Conservation (phyloP, 306 rosid genomes). For the Pyrus pyrifolia region DNA sequence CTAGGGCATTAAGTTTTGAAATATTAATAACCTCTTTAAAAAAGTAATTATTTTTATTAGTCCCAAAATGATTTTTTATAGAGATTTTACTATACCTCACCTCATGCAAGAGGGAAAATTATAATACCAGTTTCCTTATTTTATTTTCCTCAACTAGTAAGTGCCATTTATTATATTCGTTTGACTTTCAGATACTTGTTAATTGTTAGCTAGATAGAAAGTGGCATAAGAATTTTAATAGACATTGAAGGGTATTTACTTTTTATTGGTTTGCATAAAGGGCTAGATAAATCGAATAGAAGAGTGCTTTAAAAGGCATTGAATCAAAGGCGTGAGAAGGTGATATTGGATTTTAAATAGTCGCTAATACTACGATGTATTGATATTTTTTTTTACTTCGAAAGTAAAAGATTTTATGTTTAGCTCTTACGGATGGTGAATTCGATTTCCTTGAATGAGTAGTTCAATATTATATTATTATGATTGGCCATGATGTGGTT, state of each 20-base stretch:
- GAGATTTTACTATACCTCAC: background rate
- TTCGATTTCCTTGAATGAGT: no score
- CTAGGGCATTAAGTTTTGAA: no score
- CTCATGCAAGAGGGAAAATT: background rate
- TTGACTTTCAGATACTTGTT: background rate
- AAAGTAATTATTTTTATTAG: no score
- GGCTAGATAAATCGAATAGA: background rate
- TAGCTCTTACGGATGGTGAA: no score
- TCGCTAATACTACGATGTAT: fast-evolving
- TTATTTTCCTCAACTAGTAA: background rate
- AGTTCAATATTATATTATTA: no score
- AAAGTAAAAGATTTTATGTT: no score
- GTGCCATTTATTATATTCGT: background rate
- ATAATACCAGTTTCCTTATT: background rate
- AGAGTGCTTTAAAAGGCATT: background rate
- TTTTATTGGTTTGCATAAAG: background rate
- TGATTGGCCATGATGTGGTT: background rate
- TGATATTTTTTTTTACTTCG: no score
- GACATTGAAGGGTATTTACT: background rate
- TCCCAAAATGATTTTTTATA: no score
- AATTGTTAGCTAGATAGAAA: background rate
- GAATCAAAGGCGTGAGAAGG: background rate
- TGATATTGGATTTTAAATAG: background rate
- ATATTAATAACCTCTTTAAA: no score
- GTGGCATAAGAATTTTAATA: background rate